phyloP scores from a whole-genome alignment of 2,329 filamentous ascomycete species.

The Karstenula rhodostoma region DNA sequence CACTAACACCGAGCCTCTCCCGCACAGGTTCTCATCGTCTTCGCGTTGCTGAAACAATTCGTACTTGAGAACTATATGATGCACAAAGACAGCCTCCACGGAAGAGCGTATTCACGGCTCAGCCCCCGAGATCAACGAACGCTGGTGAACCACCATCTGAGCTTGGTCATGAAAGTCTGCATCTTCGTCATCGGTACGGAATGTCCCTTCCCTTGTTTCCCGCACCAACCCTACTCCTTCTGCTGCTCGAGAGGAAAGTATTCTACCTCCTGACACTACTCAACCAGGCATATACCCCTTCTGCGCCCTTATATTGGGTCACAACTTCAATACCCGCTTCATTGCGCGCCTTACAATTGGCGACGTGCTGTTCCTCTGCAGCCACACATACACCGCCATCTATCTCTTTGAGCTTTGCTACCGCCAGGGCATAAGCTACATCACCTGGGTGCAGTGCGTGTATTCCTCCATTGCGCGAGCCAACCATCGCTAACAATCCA shows the following conservation, averaged over 20 bases:
- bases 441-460: slow-evolving; percentile 5
- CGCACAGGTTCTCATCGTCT: slow-evolving; percentile 3
- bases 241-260: not conserved
- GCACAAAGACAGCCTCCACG: slow-evolving; percentile 3
- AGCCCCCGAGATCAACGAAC: slow-evolving; percentile 10
- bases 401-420: slow-evolving; percentile 15
- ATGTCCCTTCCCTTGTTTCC: not conserved
- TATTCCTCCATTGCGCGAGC: not conserved
- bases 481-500: not conserved
- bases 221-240: not conserved
- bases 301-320: not conserved
- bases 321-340: not conserved
- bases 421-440: slow-evolving; percentile 8
- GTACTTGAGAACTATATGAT: slow-evolving; percentile 2
- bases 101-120: slow-evolving; percentile 2
- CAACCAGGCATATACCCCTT: slow-evolving; percentile 9
- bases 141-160: slow-evolving; percentile 14
- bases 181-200: slow-evolving; percentile 10
- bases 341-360: not conserved
- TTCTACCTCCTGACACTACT: not conserved
- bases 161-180: not conserved
- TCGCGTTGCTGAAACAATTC: slow-evolving; percentile 9
- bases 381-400: slow-evolving; percentile 11
- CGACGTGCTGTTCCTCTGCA: slow-evolving; percentile 9
- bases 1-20: not conserved